Evolutionary conservation across 2,329 filamentous ascomycete species (phyloP).

Genomic region (Scolecobasidium constrictum): DNA sequence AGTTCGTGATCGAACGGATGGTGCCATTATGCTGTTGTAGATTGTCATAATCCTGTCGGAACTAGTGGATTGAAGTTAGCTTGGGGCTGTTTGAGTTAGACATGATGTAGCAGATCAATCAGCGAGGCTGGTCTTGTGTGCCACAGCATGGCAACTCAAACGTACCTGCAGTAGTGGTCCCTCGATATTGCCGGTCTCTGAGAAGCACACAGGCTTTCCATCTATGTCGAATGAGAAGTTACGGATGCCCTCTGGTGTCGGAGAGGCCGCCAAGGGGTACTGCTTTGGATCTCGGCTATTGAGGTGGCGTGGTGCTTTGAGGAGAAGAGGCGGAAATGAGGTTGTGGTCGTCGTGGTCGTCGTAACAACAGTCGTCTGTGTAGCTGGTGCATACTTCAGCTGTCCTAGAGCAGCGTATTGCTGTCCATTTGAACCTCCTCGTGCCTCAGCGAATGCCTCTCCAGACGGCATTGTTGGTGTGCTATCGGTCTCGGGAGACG

Average conservation of each 20-base stretch:
- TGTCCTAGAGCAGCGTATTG: conserved; percentile 38
- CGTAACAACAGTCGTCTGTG: conserved; percentile 61
- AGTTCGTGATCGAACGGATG: neutral
- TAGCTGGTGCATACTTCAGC: conserved; percentile 52
- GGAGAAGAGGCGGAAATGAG: conserved; percentile 69
- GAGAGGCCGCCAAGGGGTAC: conserved; percentile 75
- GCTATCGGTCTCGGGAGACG: conserved; percentile 6
- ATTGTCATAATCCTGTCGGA: neutral
- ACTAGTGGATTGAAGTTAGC: neutral
- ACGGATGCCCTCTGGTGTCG: conserved; percentile 69
- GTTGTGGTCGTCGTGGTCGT: conserved; percentile 85
- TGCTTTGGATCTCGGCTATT: conserved; percentile 72
- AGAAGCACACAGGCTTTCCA: conserved; percentile 49
- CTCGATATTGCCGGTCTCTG: conserved; percentile 48
- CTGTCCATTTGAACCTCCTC: neutral
- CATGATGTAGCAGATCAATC: no score
- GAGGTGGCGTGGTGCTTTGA: conserved; percentile 61
- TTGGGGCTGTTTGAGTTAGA: no score
- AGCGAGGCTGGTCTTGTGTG: conserved; percentile 17
- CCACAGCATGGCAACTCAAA: conserved; percentile 14
- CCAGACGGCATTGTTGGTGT: neutral
- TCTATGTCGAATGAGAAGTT: conserved; percentile 66
- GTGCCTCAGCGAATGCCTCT: neutral
- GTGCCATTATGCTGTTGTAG: neutral
- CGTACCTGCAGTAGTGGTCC: conserved; percentile 44